These are phyloP conservation scores for Phialemonium atrogriseum DNA, from an alignment of 2,329 filamentous ascomycete species.

Conservation along the genomic window DNA sequence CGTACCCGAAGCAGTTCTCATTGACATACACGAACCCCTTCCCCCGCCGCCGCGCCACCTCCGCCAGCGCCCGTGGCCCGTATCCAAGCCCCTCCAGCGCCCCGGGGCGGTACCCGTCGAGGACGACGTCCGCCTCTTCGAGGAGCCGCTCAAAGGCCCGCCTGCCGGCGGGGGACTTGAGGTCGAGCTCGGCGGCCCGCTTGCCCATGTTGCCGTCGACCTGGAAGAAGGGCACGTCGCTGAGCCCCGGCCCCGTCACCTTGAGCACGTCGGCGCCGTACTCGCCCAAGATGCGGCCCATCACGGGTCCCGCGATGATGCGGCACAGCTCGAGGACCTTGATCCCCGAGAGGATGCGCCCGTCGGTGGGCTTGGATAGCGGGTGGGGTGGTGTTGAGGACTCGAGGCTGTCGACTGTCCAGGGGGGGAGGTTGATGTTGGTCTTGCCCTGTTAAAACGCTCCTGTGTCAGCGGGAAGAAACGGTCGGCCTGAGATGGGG, in stretches of 20 bases:
- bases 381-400: not conserved
- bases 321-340: constrained; percentile 69
- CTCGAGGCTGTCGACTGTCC: constrained; percentile 12
- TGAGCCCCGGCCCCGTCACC: constrained; percentile 57
- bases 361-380: not conserved
- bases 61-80: constrained; percentile 42
- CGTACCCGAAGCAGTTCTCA: constrained; percentile 65
- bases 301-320: constrained; percentile 66
- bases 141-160: constrained; percentile 50
- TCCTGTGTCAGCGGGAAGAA: too few relatives aligned
- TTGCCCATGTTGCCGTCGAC: constrained; percentile 67
- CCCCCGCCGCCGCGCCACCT: constrained; percentile 43
- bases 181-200: constrained; percentile 54
- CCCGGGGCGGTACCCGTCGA: constrained; percentile 61
- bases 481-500: too few relatives aligned
- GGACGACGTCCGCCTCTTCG: constrained; percentile 53
- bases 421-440: constrained; percentile 23
- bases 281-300: constrained; percentile 63
- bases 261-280: constrained; percentile 69
- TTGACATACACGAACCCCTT: constrained; percentile 60
- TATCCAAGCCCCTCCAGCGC: constrained; percentile 57
- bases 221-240: constrained; percentile 65
- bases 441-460: not conserved
- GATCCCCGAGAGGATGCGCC: constrained; percentile 42
- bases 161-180: constrained; percentile 47